phyloP scores from a whole-genome alignment of 805 yeast genomes.

The Candida easanensis region DNA sequence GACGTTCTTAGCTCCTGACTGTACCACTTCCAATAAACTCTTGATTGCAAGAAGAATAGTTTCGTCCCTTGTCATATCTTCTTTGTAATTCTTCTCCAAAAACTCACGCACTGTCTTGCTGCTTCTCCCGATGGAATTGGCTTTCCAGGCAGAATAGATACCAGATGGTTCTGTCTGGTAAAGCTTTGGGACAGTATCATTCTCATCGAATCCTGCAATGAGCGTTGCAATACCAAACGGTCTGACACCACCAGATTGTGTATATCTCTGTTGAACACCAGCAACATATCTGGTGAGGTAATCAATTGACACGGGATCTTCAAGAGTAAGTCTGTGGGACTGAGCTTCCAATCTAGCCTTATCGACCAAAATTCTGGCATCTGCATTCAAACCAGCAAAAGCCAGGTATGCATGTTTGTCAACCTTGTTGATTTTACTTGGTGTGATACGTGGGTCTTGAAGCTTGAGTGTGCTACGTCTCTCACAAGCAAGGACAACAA shows the following conservation, averaged over 20 bases:
- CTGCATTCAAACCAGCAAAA: conserved; percentile 98
- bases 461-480: conserved; percentile 91
- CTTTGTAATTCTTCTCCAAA: conserved; percentile 80
- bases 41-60: conserved; percentile 81
- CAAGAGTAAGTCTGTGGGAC: conserved; percentile 88
- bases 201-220: conserved; percentile 92
- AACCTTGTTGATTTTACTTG: conserved; percentile 86
- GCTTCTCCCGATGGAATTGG: conserved; percentile 94
- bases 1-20: conserved; percentile 95
- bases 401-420: conserved; percentile 90
- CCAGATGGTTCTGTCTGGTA: conserved; percentile 98
- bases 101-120: conserved; percentile 94
- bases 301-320: conserved; percentile 89
- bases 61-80: conserved; percentile 59
- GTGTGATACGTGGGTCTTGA: conserved; percentile 96
- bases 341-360: conserved; percentile 97
- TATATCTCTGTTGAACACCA: conserved; percentile 95
- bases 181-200: conserved; percentile 75
- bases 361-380: conserved; percentile 91
- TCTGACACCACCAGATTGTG: conserved; percentile 97
- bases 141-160: conserved; percentile 96
- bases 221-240: conserved; percentile 96
- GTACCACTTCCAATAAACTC: conserved; percentile 91
- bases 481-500: conserved; percentile 95
- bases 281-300: conserved; percentile 93